Evolutionary conservation across 2,329 filamentous ascomycete species (phyloP).

Genomic region (Apiospora hydei): DNA sequence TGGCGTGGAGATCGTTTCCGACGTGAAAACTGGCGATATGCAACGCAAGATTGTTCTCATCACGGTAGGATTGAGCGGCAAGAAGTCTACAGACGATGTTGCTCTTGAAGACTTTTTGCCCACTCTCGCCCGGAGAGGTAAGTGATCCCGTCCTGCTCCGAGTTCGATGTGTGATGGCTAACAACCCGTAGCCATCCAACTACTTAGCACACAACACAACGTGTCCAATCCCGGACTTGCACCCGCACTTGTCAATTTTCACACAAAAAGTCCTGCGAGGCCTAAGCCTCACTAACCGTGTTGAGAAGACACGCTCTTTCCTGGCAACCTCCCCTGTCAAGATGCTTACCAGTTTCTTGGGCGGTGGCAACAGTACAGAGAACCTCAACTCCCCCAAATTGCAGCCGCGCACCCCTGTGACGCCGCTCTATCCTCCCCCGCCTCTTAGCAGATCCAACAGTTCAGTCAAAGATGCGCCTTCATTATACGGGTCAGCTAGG

Average conservation of each 20-base stretch:
- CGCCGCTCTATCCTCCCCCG: conserved; percentile 48
- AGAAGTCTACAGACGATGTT: conserved; percentile 76
- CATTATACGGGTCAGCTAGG: conserved; percentile 62
- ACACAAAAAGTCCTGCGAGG: conserved; percentile 78
- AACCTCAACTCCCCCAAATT: conserved; percentile 46
- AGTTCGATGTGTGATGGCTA: conserved; percentile 35
- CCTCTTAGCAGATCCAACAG: conserved; percentile 39
- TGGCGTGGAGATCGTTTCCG: conserved; percentile 74
- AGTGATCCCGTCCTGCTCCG: conserved; percentile 39
- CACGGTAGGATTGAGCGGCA: conserved; percentile 71
- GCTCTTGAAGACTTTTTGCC: conserved; percentile 76
- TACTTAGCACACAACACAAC: conserved; percentile 74
- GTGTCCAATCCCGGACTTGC: conserved; percentile 70
- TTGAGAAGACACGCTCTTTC: conserved; percentile 72
- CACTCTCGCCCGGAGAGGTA: conserved; percentile 76
- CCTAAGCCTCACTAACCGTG: conserved; percentile 68
- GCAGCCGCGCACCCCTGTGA: conserved; percentile 48
- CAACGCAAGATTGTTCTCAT: conserved; percentile 55
- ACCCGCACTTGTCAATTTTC: conserved; percentile 75
- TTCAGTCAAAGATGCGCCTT: conserved; percentile 54
- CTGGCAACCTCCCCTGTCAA: conserved; percentile 89
- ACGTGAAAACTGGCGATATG: conserved; percentile 64
- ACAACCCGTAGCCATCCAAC: conserved; percentile 66
- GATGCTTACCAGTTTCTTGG: conserved; percentile 82
- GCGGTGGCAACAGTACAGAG: conserved; percentile 59